phyloP scores from a whole-genome alignment of 2,329 filamentous ascomycete species.

The Pseudocercospora cruenta region DNA sequence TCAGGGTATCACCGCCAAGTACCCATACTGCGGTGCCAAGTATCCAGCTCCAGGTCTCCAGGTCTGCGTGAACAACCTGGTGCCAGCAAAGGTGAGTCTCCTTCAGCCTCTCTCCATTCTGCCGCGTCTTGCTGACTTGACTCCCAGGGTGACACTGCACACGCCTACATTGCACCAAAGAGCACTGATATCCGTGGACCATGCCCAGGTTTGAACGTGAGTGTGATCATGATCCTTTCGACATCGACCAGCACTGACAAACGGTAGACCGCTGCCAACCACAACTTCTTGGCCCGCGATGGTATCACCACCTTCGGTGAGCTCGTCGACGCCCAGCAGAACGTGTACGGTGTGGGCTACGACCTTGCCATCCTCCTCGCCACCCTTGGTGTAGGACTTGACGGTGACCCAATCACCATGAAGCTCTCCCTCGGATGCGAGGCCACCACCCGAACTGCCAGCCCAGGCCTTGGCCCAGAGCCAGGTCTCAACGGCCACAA shows the following conservation, averaged over 20 bases:
- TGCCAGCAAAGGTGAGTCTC: constrained; percentile 42
- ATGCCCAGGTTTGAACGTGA: constrained; percentile 21
- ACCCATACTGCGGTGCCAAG: constrained; percentile 44
- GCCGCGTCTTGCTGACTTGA: constrained; percentile 5
- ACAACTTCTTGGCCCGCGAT: constrained; percentile 49
- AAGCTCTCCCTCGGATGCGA: constrained; percentile 52
- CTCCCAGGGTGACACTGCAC: constrained; percentile 43
- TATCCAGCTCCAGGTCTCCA: constrained; percentile 47
- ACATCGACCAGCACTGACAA: no score
- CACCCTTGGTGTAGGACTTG: constrained; percentile 44
- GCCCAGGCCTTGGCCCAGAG: constrained; percentile 42
- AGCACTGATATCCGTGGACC: constrained; percentile 47
- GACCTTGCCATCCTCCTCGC: constrained; percentile 48
- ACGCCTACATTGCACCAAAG: constrained; percentile 43
- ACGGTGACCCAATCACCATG: constrained; percentile 47
- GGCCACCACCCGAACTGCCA: constrained; percentile 46
- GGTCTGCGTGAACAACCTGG: constrained; percentile 42
- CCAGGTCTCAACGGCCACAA: constrained; percentile 50
- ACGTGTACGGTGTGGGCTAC: constrained; percentile 52
- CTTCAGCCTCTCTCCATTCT: constrained; percentile 42
- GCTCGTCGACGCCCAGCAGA: constrained; percentile 50
- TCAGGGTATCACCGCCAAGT: constrained; percentile 39
- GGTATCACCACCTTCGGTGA: constrained; percentile 46
- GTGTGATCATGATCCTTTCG: no score
- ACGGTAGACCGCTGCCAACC: constrained; percentile 50